Percentiles rank a stretch among this genome's conserved stretches.
phyloP scores from a whole-genome alignment of 2,329 filamentous ascomycete species.

The Trichoderma endophyticum region DNA sequence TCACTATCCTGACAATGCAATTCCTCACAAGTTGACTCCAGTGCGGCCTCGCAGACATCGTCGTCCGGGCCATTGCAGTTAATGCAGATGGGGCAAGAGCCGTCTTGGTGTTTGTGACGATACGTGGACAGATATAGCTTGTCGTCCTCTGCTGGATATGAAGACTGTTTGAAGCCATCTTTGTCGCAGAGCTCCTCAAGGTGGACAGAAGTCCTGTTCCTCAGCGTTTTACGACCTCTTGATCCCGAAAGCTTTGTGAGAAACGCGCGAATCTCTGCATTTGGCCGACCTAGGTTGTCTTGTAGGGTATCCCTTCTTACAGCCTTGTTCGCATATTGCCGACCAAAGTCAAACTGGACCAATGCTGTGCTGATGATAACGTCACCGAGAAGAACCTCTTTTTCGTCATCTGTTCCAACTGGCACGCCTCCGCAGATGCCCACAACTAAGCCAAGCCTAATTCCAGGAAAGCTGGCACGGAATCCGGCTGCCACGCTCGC shows the following conservation, averaged over 20 bases:
- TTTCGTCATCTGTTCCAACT: neutral
- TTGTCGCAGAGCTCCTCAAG: neutral
- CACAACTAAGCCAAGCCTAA: conserved; percentile 22
- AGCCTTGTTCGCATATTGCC: conserved; percentile 23
- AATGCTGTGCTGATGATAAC: conserved; percentile 29
- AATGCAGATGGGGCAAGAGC: neutral
- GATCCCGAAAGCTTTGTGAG: conserved; percentile 24
- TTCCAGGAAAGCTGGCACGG: conserved; percentile 22
- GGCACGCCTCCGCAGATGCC: conserved; percentile 26
- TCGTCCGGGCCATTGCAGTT: neutral
- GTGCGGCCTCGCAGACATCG: neutral
- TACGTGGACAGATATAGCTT: neutral
- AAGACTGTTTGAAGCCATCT: neutral
- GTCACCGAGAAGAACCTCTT: conserved; percentile 27
- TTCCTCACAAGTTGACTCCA: neutral
- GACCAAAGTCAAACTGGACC: conserved; percentile 32
- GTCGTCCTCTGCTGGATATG: neutral
- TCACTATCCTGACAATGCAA: neutral
- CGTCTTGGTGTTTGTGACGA: neutral
- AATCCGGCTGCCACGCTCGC: conserved; percentile 10
- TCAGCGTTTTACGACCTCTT: conserved; percentile 14
- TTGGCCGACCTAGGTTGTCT: conserved; percentile 24
- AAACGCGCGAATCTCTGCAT: conserved; percentile 23
- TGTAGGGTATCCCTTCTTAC: conserved; percentile 24
- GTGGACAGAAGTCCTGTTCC: neutral